phyloP scores from a whole-genome alignment of 345 rosid genomes.

The Dovyalis caffra region DNA sequence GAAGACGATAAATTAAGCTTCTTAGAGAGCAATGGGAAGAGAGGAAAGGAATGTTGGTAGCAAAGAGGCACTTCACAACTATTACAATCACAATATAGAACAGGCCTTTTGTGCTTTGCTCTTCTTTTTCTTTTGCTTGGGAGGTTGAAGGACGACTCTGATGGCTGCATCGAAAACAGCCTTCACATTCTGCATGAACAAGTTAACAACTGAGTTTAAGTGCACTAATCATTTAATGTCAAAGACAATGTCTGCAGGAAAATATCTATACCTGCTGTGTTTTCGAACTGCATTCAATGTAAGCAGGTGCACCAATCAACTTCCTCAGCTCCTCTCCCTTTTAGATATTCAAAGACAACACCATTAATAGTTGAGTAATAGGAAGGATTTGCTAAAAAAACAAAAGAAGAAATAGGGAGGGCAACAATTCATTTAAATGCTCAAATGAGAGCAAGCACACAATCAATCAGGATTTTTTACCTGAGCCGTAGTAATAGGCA shows the following conservation, averaged over 20 bases:
- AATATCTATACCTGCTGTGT: slow-evolving; percentile 67
- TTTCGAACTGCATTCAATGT: slow-evolving; percentile 91
- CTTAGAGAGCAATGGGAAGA: slow-evolving; percentile 28
- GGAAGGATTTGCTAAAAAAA: neutral
- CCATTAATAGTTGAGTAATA: neutral
- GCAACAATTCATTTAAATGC: neutral
- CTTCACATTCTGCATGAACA: slow-evolving; percentile 67
- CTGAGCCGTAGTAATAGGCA: slow-evolving; percentile 33
- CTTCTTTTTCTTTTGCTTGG: slow-evolving; percentile 84
- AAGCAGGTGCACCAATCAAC: slow-evolving; percentile 78
- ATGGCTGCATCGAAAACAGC: slow-evolving; percentile 83
- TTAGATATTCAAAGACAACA: neutral
- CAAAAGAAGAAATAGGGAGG: neutral
- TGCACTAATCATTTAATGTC: neutral
- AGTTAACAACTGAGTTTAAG: neutral
- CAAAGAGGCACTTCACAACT: slow-evolving; percentile 16
- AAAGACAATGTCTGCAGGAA: neutral
- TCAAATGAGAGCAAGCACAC: neutral
- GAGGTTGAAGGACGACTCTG: slow-evolving; percentile 85
- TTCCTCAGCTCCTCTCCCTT: slow-evolving; percentile 97
- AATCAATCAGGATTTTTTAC: slow-evolving; percentile 9
- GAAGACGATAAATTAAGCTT: slow-evolving; percentile 23
- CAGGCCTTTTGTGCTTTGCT: slow-evolving; percentile 71
- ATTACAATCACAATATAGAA: slow-evolving; percentile 57
- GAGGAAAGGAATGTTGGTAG: slow-evolving; percentile 7